Evolutionary conservation across 2,329 filamentous ascomycete species (phyloP), one percentile per base, ranked within the genome.

Genomic region (Penicillium psychrosexuale): DNA sequence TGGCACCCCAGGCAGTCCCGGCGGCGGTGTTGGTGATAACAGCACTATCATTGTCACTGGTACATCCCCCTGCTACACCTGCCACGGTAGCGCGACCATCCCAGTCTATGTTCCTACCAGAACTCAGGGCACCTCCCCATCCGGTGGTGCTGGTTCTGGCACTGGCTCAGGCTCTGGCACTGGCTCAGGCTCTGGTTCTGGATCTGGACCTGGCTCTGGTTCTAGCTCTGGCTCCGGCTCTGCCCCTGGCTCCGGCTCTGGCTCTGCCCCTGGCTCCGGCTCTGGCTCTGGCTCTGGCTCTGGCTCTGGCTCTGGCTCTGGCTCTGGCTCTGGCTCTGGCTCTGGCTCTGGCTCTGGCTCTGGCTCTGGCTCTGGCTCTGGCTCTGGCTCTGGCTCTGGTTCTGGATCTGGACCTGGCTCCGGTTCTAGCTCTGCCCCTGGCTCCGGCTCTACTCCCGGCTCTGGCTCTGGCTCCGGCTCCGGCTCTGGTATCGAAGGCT

Each of bases 51-150:
- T 24, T 5, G 22, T 24, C 22, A 24, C 22, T 24, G 22, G 22
- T 36, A 47, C 54, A 6, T 55, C 55, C 3, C 45, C 48, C 22
- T 53, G 51, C 58, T 28, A 28, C 48, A 54, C 12, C 45, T 51
- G 48, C 40, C 36, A 40, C 15, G 45, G 38, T 44, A 53, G 38
- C 50, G 30, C 53, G 15, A 57, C 43, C 8, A 47, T 40, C 36
- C 48, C 59, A 1, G 57, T 47, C 38, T 8, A 13, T 1, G 50
- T 49, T 2, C 55, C 51, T 28, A 57, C 28, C 27, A 28, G 22
- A 22, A 38, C 48, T 15, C 28, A 48, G 8, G 40, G 13, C 13
- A 38, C 48, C 9, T 19, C 55, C 19, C 13, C 53, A 36, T 19
- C 44, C 27, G 55, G 53, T 17, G 43, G 31, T 34, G 44, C 15